Evolutionary conservation across 768 basidiomycete species (phyloP).

Genomic region (Chalciporus sphaerocephalus): DNA sequence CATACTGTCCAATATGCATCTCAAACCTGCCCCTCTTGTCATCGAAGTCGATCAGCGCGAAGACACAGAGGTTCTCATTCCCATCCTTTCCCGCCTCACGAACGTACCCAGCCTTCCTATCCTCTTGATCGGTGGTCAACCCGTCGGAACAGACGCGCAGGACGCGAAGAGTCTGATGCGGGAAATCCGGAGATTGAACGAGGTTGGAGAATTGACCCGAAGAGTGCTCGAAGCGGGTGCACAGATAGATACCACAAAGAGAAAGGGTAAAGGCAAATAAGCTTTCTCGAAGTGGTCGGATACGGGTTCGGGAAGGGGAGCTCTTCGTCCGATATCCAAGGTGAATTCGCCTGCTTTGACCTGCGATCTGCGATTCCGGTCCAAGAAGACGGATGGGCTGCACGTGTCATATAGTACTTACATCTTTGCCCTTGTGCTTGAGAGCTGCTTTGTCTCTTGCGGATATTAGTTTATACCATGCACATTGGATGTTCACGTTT

Average conservation of each 20-base stretch:
- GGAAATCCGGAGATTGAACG: conserved; percentile 48
- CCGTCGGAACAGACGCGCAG: conserved; percentile 38
- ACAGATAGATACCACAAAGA: conserved; percentile 49
- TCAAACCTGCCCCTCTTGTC: conserved; percentile 59
- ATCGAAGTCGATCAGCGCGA: conserved; percentile 72
- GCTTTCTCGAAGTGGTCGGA: conserved; percentile 3
- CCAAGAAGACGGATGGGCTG: not conserved
- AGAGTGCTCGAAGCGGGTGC: conserved; percentile 56
- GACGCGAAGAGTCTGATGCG: conserved; percentile 31
- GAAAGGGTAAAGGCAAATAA: conserved; percentile 40
- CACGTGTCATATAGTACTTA: not conserved
- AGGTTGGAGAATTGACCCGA: conserved; percentile 48
- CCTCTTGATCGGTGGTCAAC: conserved; percentile 62
- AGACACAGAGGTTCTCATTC: conserved; percentile 59
- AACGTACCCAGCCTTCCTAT: conserved; percentile 52
- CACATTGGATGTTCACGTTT: too few species aligned
- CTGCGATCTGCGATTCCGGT: not conserved
- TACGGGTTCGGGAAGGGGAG: conserved; percentile 3
- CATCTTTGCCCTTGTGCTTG: not conserved
- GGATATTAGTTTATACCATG: not conserved
- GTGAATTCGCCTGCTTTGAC: not conserved
- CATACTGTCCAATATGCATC: conserved; percentile 50
- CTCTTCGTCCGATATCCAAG: not conserved
- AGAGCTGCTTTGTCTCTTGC: not conserved
- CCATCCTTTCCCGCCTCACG: conserved; percentile 62